Percentiles rank a stretch among this genome's conserved stretches.
Conservation (phyloP, 2,329 filamentous ascomycete species). For the Beauveria scarabaeidicola region DNA sequence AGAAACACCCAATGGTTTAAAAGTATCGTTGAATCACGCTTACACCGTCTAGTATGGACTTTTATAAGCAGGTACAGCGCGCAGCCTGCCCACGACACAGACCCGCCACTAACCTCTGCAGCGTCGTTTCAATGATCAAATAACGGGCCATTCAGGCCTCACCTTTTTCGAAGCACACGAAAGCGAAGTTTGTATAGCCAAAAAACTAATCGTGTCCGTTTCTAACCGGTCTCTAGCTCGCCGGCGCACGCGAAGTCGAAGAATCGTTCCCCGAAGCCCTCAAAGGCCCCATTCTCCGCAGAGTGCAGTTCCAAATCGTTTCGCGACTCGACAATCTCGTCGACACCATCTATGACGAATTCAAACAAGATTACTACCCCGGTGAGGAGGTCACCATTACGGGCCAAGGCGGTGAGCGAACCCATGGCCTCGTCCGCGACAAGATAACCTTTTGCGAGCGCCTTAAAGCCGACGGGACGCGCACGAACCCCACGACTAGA, state of each 20-base stretch:
- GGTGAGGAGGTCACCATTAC: slow-evolving; percentile 75
- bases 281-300: slow-evolving; percentile 81
- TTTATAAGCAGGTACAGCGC: slow-evolving; percentile 71
- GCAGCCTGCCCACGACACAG: slow-evolving; percentile 8
- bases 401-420: slow-evolving; percentile 57
- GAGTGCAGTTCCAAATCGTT: slow-evolving; percentile 83
- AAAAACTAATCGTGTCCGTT: background rate
- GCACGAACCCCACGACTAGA: slow-evolving; percentile 63
- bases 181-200: slow-evolving; percentile 63
- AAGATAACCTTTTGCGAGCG: slow-evolving; percentile 66
- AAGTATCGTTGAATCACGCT: slow-evolving; percentile 8
- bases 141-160: slow-evolving; percentile 84
- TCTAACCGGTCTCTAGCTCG: slow-evolving; percentile 40
- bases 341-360: slow-evolving; percentile 63
- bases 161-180: slow-evolving; percentile 88
- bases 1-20: background rate
- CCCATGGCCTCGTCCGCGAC: slow-evolving; percentile 71
- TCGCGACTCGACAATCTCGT: slow-evolving; percentile 79
- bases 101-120: slow-evolving; percentile 27
- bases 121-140: slow-evolving; percentile 90
- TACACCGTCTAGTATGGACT: slow-evolving; percentile 61
- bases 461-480: slow-evolving; percentile 56
- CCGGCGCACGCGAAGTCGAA: slow-evolving; percentile 81
- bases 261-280: slow-evolving; percentile 84
- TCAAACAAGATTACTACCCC: slow-evolving; percentile 84